These are phyloP conservation scores for Jaapia argillacea DNA, from an alignment of 768 basidiomycete species.

Conservation along the genomic window DNA sequence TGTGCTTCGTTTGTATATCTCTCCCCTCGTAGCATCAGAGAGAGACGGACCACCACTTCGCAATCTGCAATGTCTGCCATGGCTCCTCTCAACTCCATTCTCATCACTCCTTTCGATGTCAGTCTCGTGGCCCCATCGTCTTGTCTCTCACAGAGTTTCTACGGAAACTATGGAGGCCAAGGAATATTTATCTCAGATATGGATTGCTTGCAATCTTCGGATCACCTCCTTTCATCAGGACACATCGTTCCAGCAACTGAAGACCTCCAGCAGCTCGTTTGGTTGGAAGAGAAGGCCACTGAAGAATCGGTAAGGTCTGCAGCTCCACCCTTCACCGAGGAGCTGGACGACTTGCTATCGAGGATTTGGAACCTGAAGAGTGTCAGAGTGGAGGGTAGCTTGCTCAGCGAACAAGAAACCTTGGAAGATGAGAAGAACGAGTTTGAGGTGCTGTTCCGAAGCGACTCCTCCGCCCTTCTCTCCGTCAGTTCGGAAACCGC, in stretches of 20 bases:
- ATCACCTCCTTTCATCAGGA: constrained; percentile 16
- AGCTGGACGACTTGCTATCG: constrained; percentile 12
- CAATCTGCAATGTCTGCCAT: too few species aligned
- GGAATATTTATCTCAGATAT: constrained; percentile 37
- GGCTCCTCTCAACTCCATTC: constrained; percentile 13
- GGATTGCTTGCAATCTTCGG: constrained; percentile 25
- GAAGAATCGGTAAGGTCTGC: constrained; percentile 31
- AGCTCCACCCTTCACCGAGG: constrained; percentile 16
- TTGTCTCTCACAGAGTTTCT: constrained; percentile 42
- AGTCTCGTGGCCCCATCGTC: constrained; percentile 22
- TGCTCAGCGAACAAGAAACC: constrained; percentile 3
- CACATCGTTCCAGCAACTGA: constrained; percentile 15
- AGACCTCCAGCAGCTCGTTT: constrained; percentile 37
- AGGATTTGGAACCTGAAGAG: constrained; percentile 1
- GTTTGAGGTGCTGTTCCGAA: constrained; percentile 31
- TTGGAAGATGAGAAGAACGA: constrained; percentile 10
- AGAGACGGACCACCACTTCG: too few species aligned
- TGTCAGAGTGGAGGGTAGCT: constrained; percentile 3
- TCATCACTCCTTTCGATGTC: constrained; percentile 35
- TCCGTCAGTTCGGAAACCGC: constrained; percentile 33
- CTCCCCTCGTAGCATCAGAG: too few species aligned
- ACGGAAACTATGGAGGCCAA: constrained; percentile 45
- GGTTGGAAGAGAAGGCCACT: constrained; percentile 48
- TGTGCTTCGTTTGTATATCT: too few species aligned
- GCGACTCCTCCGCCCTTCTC: constrained; percentile 36